Conservation (phyloP, 2,329 filamentous ascomycete species). For the Colletotrichum chlorophyti region DNA sequence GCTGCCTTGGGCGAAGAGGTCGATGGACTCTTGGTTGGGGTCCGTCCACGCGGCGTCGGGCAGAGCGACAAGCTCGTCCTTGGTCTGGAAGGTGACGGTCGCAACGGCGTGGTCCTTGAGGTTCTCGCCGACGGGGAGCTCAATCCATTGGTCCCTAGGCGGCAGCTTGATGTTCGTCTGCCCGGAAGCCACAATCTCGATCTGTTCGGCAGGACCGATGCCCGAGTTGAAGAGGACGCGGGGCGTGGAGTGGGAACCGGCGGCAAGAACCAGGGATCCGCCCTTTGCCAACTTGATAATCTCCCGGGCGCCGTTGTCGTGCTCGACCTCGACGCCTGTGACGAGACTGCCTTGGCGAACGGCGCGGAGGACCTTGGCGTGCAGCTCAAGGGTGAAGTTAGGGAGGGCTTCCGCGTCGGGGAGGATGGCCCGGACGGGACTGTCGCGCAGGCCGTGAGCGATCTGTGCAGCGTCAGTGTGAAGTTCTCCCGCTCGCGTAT, state of each 20-base stretch:
- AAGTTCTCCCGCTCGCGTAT: background rate
- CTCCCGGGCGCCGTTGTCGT: slow-evolving; percentile 12
- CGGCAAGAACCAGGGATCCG: slow-evolving; percentile 40
- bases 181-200: slow-evolving; percentile 57
- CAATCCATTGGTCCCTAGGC: slow-evolving; percentile 33
- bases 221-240: slow-evolving; percentile 65
- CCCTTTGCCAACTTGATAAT: slow-evolving; percentile 28
- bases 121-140: slow-evolving; percentile 50
- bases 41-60: slow-evolving; percentile 34
- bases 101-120: slow-evolving; percentile 42
- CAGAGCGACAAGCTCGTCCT: slow-evolving; percentile 28
- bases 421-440: slow-evolving; percentile 43
- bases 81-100: slow-evolving; percentile 37
- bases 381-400: slow-evolving; percentile 44
- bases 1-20: slow-evolving; percentile 41
- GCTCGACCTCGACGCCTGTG: slow-evolving; percentile 40
- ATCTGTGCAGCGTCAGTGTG: slow-evolving; percentile 3
- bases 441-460: slow-evolving; percentile 28
- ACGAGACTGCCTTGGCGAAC: slow-evolving; percentile 36
- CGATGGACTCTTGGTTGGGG: slow-evolving; percentile 37
- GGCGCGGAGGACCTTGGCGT: slow-evolving; percentile 30
- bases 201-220: slow-evolving; percentile 56
- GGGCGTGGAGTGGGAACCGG: slow-evolving; percentile 61
- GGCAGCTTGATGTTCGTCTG: slow-evolving; percentile 29
- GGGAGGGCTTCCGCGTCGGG: slow-evolving; percentile 39